A percentile compares a stretch with the other conserved stretches of the same genome.
Conservation (phyloP, 805 yeast species). For the Yamadazyma tumulicola region DNA sequence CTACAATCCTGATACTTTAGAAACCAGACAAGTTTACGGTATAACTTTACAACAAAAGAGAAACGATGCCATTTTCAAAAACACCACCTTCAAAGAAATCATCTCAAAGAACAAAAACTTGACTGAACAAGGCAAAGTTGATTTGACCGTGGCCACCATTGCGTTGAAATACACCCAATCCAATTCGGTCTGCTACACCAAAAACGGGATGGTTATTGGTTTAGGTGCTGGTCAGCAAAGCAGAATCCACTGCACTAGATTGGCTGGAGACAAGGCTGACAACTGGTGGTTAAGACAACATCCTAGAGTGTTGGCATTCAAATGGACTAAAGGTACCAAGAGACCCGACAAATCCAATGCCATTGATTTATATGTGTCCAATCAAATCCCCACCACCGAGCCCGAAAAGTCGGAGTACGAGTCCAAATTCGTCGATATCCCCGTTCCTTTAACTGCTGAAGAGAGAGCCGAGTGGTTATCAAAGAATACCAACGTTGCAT, state of each 20-base stretch:
- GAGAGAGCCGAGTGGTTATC: slow-evolving; percentile 88
- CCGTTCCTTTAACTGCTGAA: slow-evolving; percentile 73
- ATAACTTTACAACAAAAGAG: slow-evolving; percentile 93
- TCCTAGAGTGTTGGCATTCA: slow-evolving; percentile 85
- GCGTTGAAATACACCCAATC: slow-evolving; percentile 97
- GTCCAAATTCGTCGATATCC: slow-evolving; percentile 79
- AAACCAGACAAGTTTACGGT: slow-evolving; percentile 95
- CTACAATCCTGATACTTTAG: slow-evolving; percentile 75
- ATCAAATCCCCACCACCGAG: slow-evolving; percentile 85
- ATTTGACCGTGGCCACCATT: slow-evolving; percentile 94
- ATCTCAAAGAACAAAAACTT: slow-evolving; percentile 82
- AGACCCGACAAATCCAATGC: slow-evolving; percentile 99
- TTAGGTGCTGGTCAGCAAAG: slow-evolving; percentile 99
- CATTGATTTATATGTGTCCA: slow-evolving; percentile 87
- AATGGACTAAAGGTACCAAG: slow-evolving; percentile 98
- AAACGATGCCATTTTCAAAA: slow-evolving; percentile 93
- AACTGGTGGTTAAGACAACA: slow-evolving; percentile 99
- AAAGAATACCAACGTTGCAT: slow-evolving; percentile 80
- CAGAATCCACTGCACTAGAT: slow-evolving; percentile 97
- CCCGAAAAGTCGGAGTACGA: slow-evolving; percentile 94
- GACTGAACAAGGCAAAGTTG: slow-evolving; percentile 89
- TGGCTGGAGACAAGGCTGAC: slow-evolving; percentile 99
- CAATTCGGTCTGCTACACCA: slow-evolving; percentile 97
- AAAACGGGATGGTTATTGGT: slow-evolving; percentile 98
- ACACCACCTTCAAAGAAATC: slow-evolving; percentile 86